These are phyloP conservation scores for Kentomonas sorsogonicus DNA, from an alignment of 208 protist genomes.

Conservation along the genomic window DNA sequence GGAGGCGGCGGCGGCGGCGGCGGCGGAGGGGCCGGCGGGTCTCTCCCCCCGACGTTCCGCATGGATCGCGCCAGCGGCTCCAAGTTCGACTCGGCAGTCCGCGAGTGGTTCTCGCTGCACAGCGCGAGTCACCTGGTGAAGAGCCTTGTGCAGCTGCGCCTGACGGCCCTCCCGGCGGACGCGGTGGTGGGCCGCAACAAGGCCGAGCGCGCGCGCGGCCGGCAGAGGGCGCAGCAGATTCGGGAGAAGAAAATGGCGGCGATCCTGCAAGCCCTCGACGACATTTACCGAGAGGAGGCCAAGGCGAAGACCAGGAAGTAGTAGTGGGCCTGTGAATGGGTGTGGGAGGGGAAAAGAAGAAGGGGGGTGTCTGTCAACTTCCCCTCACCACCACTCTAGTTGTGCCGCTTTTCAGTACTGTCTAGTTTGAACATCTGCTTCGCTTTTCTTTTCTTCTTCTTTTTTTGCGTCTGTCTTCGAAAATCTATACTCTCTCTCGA, in stretches of 20 bases:
- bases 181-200: conserved; percentile 4
- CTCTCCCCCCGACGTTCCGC: conserved; percentile 48
- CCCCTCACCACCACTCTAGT: neutral
- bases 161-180: conserved; percentile 25
- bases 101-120: conserved; percentile 78
- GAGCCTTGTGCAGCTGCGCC: conserved; percentile 55
- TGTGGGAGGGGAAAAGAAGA: neutral
- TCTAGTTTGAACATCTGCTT: no score
- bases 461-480: conserved; percentile 8
- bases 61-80: conserved; percentile 79
- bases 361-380: neutral
- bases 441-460: conserved; percentile 11
- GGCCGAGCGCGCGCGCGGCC: conserved; percentile 20
- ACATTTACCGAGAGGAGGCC: no score
- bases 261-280: conserved; percentile 57
- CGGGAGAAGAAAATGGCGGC: conserved; percentile 36
- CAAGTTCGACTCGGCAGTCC: conserved; percentile 81
- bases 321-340: no score
- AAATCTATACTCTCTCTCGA: neutral
- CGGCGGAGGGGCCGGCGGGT: no score
- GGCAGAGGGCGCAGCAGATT: conserved; percentile 25
- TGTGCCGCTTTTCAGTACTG: no score
- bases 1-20: no score
- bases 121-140: conserved; percentile 69
- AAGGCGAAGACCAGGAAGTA: conserved; percentile 4